Percentiles rank a stretch among this genome's conserved stretches.
Evolutionary conservation across 768 basidiomycete genomes (phyloP).

Genomic region (Mrakia gelida): DNA sequence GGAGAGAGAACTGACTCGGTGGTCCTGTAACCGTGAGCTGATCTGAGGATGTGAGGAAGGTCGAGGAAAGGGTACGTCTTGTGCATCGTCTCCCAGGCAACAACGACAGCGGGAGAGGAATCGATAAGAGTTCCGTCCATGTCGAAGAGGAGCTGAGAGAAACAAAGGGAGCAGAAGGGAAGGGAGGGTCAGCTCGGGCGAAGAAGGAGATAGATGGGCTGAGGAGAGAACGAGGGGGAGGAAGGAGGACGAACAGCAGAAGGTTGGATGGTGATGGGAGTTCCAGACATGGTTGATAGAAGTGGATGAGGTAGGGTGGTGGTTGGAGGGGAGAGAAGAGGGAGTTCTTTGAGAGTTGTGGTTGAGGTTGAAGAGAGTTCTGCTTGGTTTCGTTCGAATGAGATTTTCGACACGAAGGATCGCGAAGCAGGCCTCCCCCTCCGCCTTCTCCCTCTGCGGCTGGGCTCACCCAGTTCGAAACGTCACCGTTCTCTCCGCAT

Average conservation of each 20-base stretch:
- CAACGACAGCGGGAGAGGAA: slow-evolving; percentile 31
- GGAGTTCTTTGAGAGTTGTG: background rate
- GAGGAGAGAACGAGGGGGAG: background rate
- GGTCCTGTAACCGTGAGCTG: slow-evolving; percentile 33
- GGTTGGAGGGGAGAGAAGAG: background rate
- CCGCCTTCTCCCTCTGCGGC: too few relatives aligned
- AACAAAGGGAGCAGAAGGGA: background rate
- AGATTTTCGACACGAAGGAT: too few relatives aligned
- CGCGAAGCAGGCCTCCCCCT: too few relatives aligned
- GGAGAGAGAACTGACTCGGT: slow-evolving; percentile 10
- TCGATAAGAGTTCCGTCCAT: slow-evolving; percentile 34
- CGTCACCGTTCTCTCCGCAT: too few relatives aligned
- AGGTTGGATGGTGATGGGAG: slow-evolving; percentile 13
- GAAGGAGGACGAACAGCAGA: background rate
- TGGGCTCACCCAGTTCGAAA: too few relatives aligned
- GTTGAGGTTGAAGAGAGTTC: background rate
- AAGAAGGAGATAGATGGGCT: background rate
- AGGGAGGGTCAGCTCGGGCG: background rate
- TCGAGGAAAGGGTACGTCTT: slow-evolving; percentile 26
- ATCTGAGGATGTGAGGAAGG: slow-evolving; percentile 31
- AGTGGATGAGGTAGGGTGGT: background rate
- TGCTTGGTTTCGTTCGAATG: too few relatives aligned
- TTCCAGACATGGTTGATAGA: background rate
- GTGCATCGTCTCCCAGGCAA: slow-evolving; percentile 30
- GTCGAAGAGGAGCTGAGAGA: slow-evolving; percentile 28